phyloP scores from a whole-genome alignment of 352 stramenopile genomes.

The Blastocystis sp. region DNA sequence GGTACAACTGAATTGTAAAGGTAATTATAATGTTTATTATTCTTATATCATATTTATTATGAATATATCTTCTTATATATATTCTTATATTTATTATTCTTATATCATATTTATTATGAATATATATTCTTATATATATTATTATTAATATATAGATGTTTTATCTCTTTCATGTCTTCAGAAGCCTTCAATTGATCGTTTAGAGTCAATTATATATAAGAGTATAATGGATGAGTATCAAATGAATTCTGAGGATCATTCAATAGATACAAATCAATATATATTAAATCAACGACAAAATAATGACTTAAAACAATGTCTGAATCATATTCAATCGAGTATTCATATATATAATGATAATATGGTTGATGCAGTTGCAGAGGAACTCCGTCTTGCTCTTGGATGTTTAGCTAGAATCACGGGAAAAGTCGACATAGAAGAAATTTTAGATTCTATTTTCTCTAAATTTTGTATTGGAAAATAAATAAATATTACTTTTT shows the following conservation, averaged over 20 bases:
- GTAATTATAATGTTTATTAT: too few species aligned
- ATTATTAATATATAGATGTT: not conserved
- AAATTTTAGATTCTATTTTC: conserved; percentile 63
- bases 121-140: too few species aligned
- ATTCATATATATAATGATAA: conserved; percentile 6
- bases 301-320: conserved; percentile 27
- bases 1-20: too few species aligned
- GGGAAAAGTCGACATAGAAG: conserved; percentile 60
- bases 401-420: conserved; percentile 57
- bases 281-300: conserved; percentile 3
- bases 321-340: conserved; percentile 4
- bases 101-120: too few species aligned
- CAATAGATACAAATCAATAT: conserved; percentile 3
- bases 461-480: conserved; percentile 68
- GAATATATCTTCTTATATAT: too few species aligned
- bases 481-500: conserved; percentile 41
- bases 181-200: not conserved
- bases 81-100: too few species aligned
- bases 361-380: conserved; percentile 56
- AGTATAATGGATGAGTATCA: not conserved
- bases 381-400: conserved; percentile 56
- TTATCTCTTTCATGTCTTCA: conserved; percentile 6
- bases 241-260: not conserved
- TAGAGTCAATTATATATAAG: not conserved
- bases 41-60: too few species aligned